phyloP scores from a whole-genome alignment of 2,329 filamentous ascomycete genomes.

The Penicillium sp. region DNA sequence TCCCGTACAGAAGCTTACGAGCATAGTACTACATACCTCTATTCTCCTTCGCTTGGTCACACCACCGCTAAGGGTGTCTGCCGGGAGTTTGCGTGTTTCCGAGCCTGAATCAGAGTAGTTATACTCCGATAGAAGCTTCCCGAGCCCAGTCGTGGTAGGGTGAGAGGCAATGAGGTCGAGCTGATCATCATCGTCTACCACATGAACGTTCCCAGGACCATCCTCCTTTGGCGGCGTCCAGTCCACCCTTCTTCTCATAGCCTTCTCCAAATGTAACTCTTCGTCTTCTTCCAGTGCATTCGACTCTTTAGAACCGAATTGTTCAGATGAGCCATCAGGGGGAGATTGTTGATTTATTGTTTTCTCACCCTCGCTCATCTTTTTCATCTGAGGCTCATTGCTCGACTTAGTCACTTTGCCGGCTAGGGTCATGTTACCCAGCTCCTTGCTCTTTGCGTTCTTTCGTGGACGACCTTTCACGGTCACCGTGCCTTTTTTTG shows the following conservation, averaged over 20 bases:
- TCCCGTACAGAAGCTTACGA: neutral
- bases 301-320: conserved; percentile 3
- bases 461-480: conserved; percentile 25
- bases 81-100: conserved; percentile 8
- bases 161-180: neutral
- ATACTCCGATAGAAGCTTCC: conserved; percentile 41
- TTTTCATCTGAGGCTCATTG: conserved; percentile 10
- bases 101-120: conserved; percentile 33
- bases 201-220: conserved; percentile 20
- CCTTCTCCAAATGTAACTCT: conserved; percentile 41
- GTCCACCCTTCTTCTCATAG: conserved; percentile 55
- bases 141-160: conserved; percentile 23
- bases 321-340: neutral
- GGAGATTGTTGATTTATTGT: conserved; percentile 7
- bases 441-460: conserved; percentile 23
- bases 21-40: conserved; percentile 28
- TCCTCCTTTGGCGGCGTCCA: conserved; percentile 66
- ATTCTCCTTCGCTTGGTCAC: conserved; percentile 40
- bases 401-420: conserved; percentile 38
- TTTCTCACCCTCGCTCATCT: conserved; percentile 11
- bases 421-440: conserved; percentile 34
- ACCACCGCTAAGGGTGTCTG: conserved; percentile 16
- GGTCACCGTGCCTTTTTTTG: conserved; percentile 21
- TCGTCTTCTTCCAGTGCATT: conserved; percentile 22
- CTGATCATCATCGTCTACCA: conserved; percentile 11